Evolutionary conservation across 2,329 filamentous ascomycete genomes (phyloP), one percentile per base, ranked within the genome.

Genomic region (Talaromyces verruculosus): DNA sequence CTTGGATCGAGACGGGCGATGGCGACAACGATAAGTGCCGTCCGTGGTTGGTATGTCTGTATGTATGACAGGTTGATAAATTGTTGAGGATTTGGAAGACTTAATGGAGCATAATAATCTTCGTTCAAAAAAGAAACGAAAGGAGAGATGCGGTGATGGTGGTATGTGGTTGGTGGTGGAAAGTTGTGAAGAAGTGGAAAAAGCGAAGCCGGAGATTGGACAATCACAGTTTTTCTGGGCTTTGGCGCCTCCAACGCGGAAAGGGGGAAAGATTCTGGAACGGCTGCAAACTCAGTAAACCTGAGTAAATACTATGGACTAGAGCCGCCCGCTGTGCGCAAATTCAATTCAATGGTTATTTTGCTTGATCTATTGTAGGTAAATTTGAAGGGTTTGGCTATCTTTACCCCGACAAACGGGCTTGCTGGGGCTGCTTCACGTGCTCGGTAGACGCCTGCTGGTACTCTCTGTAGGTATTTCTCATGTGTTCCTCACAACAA

Each of bases 221-320:
- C 51, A 28, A 41, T 41, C 49, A 30, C 53, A 47, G 43, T 58
- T 64, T 64, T 57, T 55, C 35, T 51, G 43, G 28, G 43, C 33
- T 62, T 39, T 62, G 33, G 47, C 47, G 43, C 55, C 63, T n/a
- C n/a, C n/a, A n/a, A n/a, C n/a, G n/a, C n/a, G n/a, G n/a, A 65
- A 65, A 61, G 25, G 17, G 43, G 63, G 63, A 65, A 59, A 51
- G 19, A 65, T 28, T 63, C 61, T 63, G 61, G 49, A 49, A 53
- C 60, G 33, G 59, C 47, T 51, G 47, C 45, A 49, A 25, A 47
- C 45, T 49, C 45, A 28, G 45, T 28, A 7, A 51, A 51, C 10
- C 19, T 47, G 47, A 28, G 13, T 30, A 35, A 35, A 11, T 10
- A 51, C 10, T 17, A 28, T 8, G 22, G 22, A 30, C 47, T 51